These are phyloP conservation scores for Paragyromitra xinjiangensis DNA, from an alignment of 495 filamentous ascomycete species.

Conservation along the genomic window DNA sequence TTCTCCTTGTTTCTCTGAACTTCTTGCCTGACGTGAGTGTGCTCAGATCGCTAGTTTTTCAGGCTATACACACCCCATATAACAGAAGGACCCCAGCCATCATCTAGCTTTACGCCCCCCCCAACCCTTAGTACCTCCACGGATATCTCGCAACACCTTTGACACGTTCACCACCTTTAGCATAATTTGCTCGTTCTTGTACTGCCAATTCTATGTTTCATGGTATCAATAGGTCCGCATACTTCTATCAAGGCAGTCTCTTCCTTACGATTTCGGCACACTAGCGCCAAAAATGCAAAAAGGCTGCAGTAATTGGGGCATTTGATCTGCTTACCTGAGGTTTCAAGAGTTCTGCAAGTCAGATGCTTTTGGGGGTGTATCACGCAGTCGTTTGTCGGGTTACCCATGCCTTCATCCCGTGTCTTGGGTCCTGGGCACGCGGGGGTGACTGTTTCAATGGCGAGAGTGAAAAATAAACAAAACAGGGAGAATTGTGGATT, in stretches of 20 bases:
- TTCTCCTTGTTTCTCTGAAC: too few species aligned
- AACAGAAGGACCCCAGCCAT: too few species aligned
- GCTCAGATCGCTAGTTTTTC: too few species aligned
- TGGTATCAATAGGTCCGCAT: not conserved
- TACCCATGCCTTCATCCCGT: not conserved
- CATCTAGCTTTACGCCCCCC: not conserved
- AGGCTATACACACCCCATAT: too few species aligned
- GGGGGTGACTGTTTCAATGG: not conserved
- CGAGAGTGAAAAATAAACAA: not conserved
- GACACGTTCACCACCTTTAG: not conserved
- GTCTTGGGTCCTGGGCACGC: not conserved
- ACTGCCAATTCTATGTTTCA: not conserved
- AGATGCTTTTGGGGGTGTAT: not conserved
- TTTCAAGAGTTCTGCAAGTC: not conserved
- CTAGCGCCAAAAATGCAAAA: not conserved
- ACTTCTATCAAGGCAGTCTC: not conserved
- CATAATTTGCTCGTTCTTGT: not conserved
- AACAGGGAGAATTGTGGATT: not conserved
- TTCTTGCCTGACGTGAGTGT: too few species aligned
- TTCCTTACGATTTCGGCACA: not conserved
- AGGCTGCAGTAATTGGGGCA: not conserved
- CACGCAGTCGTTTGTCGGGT: not conserved
- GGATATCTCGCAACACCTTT: not conserved
- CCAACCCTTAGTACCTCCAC: not conserved
- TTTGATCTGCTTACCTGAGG: not conserved